Percentiles rank a stretch among this genome's conserved stretches.
These are phyloP conservation scores for Aspergillus phoenicis DNA, from an alignment of 2,329 filamentous ascomycete species.

Conservation along the genomic window DNA sequence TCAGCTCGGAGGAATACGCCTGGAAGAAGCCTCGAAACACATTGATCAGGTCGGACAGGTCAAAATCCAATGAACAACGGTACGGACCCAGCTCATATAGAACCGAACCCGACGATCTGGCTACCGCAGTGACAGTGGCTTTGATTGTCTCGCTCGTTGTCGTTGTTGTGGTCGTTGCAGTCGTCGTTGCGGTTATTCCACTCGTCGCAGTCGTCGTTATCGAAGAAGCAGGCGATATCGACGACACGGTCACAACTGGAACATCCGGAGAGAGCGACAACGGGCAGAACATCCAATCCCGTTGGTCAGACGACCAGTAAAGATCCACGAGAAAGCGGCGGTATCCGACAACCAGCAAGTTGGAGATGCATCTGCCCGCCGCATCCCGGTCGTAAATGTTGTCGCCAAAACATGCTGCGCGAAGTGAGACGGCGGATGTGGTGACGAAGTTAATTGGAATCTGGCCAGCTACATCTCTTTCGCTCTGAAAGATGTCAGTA, in stretches of 20 bases:
- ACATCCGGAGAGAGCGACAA: slow-evolving; percentile 50
- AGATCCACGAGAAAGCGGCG: slow-evolving; percentile 61
- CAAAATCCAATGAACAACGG: slow-evolving; percentile 57
- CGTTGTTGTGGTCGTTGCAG: slow-evolving; percentile 23
- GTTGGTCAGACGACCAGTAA: slow-evolving; percentile 62
- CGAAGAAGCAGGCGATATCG: slow-evolving; percentile 12
- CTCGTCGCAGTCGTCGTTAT: slow-evolving; percentile 13
- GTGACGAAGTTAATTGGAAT: slow-evolving; percentile 67
- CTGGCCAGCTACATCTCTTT: slow-evolving; percentile 61
- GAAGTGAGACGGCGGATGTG: slow-evolving; percentile 58
- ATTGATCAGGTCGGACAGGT: slow-evolving; percentile 53
- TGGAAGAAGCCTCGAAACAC: slow-evolving; percentile 58
- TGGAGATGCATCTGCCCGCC: slow-evolving; percentile 61
- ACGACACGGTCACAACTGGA: slow-evolving; percentile 21
- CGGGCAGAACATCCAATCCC: slow-evolving; percentile 64
- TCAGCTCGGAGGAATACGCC: slow-evolving; percentile 57
- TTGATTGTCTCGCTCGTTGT: slow-evolving; percentile 25
- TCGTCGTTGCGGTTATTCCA: no score
- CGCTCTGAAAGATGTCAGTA: slow-evolving; percentile 50
- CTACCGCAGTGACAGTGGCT: slow-evolving; percentile 28
- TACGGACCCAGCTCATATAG: slow-evolving; percentile 55
- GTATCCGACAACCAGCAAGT: slow-evolving; percentile 63
- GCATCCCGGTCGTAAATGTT: slow-evolving; percentile 56
- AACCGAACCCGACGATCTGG: slow-evolving; percentile 30
- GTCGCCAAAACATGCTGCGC: slow-evolving; percentile 60